phyloP scores from a whole-genome alignment of 768 basidiomycete genomes.

The Tulasnella sp. region DNA sequence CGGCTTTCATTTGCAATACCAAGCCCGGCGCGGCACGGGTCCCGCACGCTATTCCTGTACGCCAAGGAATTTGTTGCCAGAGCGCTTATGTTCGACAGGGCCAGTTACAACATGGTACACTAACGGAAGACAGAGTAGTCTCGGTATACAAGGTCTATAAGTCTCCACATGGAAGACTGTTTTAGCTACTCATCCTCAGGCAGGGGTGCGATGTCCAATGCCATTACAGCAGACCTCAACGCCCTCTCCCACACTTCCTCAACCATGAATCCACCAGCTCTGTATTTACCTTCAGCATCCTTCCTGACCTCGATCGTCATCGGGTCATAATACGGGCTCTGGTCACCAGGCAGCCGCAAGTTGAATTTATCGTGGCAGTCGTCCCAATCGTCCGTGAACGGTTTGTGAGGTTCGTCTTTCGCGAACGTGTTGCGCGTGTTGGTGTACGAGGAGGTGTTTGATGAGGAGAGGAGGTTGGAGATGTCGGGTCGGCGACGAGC shows the following conservation, averaged over 20 bases:
- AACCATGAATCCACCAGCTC: conserved; percentile 78
- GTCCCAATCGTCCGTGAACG: conserved; percentile 76
- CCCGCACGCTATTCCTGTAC: too few relatives aligned
- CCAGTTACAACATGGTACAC: neutral
- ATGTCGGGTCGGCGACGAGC: conserved; percentile 8
- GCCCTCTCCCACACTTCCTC: conserved; percentile 88
- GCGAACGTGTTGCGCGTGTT: neutral
- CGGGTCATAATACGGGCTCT: conserved; percentile 66
- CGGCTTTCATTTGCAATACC: too few relatives aligned
- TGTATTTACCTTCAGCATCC: conserved; percentile 74
- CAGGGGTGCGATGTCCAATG: conserved; percentile 62
- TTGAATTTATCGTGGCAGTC: conserved; percentile 70
- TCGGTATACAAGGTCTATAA: neutral
- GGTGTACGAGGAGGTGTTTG: neutral
- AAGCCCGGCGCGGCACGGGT: too few relatives aligned
- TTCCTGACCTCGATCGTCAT: conserved; percentile 74
- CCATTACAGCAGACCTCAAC: conserved; percentile 70
- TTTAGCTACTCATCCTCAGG: conserved; percentile 11
- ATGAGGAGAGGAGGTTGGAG: conserved; percentile 16
- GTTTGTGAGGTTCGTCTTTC: conserved; percentile 73
- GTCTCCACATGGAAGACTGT: too few relatives aligned
- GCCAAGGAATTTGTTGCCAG: neutral
- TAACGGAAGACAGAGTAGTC: neutral
- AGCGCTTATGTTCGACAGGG: neutral
- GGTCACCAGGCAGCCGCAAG: conserved; percentile 43